Conservation (phyloP, 768 basidiomycete genomes). For the Auriscalpium orientale region DNA sequence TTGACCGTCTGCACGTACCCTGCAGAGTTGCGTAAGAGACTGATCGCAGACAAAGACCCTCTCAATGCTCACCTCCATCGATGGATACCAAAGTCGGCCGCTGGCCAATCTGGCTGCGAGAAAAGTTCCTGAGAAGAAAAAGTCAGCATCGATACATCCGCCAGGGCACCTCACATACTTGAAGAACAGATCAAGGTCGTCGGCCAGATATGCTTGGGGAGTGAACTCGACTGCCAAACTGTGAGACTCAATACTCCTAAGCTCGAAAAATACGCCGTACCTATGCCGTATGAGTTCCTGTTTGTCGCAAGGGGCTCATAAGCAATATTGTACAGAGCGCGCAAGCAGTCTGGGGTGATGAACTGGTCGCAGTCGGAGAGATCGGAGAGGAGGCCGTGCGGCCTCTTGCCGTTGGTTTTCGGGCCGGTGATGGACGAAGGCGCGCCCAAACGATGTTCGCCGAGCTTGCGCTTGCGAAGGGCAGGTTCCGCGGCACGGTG, state of each 20-base stretch:
- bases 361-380: constrained; percentile 27
- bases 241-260: not conserved
- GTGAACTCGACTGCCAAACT: constrained; percentile 32
- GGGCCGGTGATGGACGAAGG: constrained; percentile 7
- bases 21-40: constrained; percentile 19
- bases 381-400: constrained; percentile 2
- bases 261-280: constrained; percentile 11
- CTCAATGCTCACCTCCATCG: constrained; percentile 27
- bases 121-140: constrained; percentile 29
- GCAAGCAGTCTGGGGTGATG: constrained; percentile 53
- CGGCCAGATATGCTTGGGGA: constrained; percentile 32
- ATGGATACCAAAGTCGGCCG: constrained; percentile 28
- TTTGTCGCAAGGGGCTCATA: constrained; percentile 39
- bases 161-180: not conserved
- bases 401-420: constrained; percentile 3
- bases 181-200: constrained; percentile 38
- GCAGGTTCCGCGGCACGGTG: constrained; percentile 6
- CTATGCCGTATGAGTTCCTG: constrained; percentile 48
- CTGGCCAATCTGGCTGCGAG: constrained; percentile 30
- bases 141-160: not conserved
- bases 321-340: constrained; percentile 44
- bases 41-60: constrained; percentile 12
- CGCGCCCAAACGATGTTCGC: constrained; percentile 16
- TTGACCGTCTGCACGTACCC: constrained; percentile 37
- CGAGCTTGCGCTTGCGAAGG: constrained; percentile 4